These are phyloP conservation scores for Galerina sulciceps DNA, from an alignment of 768 basidiomycete genomes.

Conservation along the genomic window DNA sequence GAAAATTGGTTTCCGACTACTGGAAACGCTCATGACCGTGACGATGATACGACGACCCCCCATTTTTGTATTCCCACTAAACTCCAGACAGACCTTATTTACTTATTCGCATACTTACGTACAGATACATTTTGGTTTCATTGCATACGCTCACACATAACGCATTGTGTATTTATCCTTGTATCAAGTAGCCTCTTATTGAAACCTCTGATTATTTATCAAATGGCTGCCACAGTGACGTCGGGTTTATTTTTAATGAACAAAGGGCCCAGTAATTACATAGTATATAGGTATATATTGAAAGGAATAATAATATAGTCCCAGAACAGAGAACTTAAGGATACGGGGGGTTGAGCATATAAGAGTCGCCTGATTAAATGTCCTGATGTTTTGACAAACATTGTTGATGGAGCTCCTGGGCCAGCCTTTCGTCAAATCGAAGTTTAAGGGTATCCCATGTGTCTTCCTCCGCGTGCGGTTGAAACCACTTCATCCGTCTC, in stretches of 20 bases:
- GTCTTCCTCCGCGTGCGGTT: no score
- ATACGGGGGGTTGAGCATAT: no score
- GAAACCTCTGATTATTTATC: background rate
- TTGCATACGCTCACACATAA: background rate
- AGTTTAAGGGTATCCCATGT: no score
- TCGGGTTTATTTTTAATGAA: background rate
- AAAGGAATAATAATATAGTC: no score
- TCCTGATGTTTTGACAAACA: no score
- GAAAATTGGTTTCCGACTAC: no score
- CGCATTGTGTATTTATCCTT: background rate
- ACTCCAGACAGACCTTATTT: background rate
- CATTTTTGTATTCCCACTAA: background rate
- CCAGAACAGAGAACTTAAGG: no score
- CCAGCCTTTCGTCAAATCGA: no score
- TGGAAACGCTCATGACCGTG: no score
- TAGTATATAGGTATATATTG: no score
- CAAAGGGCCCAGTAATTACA: background rate
- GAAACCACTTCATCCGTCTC: slow-evolving; percentile 1
- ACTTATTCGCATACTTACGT: background rate
- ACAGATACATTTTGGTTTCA: background rate
- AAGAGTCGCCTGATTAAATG: no score
- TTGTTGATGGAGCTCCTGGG: no score
- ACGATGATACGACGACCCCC: background rate
- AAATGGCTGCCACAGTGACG: background rate
- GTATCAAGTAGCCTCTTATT: background rate